phyloP scores from a whole-genome alignment of 331 rosid species.

The Quercus tomentella region DNA sequence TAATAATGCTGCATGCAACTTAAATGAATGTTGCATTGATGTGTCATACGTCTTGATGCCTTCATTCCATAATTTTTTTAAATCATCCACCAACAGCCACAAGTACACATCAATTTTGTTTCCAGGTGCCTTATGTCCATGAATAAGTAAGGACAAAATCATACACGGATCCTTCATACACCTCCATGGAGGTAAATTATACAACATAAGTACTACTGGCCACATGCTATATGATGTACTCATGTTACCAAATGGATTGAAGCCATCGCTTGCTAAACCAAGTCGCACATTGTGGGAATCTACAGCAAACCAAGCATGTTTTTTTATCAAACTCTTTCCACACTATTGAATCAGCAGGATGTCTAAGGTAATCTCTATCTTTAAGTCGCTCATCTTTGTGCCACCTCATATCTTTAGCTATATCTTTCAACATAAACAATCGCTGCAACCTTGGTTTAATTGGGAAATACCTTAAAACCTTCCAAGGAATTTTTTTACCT shows the following conservation, averaged over 20 bases:
- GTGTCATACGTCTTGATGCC: not conserved
- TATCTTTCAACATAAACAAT: too few species aligned
- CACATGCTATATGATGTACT: not conserved
- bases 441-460: too few species aligned
- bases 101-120: not conserved
- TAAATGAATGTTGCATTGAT: not conserved
- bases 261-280: not conserved
- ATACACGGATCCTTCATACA: not conserved
- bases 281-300: not conserved
- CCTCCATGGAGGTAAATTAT: not conserved
- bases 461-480: too few species aligned
- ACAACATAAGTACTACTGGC: not conserved
- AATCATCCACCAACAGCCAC: not conserved
- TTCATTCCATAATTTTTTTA: not conserved
- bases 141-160: not conserved
- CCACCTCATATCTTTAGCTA: too few species aligned
- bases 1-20: not conserved
- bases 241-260: not conserved
- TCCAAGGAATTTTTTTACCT: too few species aligned
- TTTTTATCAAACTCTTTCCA: too few species aligned
- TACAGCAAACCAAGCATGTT: not conserved
- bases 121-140: not conserved
- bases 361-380: too few species aligned
- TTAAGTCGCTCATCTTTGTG: too few species aligned
- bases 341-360: too few species aligned